Evolutionary conservation across 495 filamentous ascomycete genomes (phyloP), one percentile per base, ranked within the genome.

Genomic region (Penicillium ochrochloron): DNA sequence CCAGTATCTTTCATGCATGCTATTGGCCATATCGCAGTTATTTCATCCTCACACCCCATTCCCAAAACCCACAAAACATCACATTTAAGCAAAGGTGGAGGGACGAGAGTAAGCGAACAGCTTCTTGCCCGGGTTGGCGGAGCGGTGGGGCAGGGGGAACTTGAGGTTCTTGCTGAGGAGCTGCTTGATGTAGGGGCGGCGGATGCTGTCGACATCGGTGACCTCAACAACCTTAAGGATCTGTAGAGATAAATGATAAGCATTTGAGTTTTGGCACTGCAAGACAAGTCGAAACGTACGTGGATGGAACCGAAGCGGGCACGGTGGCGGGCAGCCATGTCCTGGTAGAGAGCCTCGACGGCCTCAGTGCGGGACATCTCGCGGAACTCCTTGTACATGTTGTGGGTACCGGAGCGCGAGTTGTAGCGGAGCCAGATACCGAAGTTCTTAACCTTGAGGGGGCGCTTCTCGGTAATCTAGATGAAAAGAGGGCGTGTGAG

Each of bases 371-470:
- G 88, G 76, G 91, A 93, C 85, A 97, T 91, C 88, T 98, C 95
- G 78, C 95, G 91, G 89, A 97, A 98, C 87, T 99, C 95, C 87
- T 97, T 98, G 92, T 99, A 99, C 95, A 99, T 99, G 89, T 99
- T 99, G 92, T 99, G 95, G 71, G 96, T 99, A 72, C 95, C 95
- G 72, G 96, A 98, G 82, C 95, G 95, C 57, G 96, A 98, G 84
- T 99, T 94, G 86, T 99, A 99, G 76, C 95, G 94, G 84, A 99
- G 90, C 95, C 95, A 99, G 88, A 99, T 92, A 80, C 95, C 95
- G 83, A 98, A 98, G 90, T 96, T 98, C 92, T 99, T 99, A 86
- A 99, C 93, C 84, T 96, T 96, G 74, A 92, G 86, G 69, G 95
- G 96, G 79, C 92, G 92, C 89, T 97, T 98, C 92, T 99, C 95